Evolutionary conservation across 192 early-diverging fungal genomes (phyloP), one percentile per base, ranked within the genome.

Genomic region (Coemansia sp.): DNA sequence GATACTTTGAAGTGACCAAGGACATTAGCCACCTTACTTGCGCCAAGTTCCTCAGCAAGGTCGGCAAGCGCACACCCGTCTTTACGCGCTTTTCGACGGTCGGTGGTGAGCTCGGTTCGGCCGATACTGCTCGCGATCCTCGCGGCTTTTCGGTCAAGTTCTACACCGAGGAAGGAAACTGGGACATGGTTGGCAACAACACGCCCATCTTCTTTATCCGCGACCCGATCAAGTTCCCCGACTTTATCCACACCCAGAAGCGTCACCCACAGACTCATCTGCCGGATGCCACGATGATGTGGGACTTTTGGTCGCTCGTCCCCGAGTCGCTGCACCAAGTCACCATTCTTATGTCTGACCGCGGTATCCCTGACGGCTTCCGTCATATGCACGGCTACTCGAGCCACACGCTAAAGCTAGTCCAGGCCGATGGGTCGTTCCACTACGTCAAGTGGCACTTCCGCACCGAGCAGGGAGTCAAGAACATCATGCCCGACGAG

Each of bases 151-250:
- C 92, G 22, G 74, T 92, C 77, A 93, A 93, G 87, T 92, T 93
- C 85, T 95, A 93, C 82, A 95, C 93, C 29, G 92, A 93, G 73
- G 93, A 95, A 75, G 89, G 90, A 70, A 94, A 90, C 85, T 94
- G 89, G 90, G 92, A 94, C 75, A 89, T 93, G 87, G 93, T 94
- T 31, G 92, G 92, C 69, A 92, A 93, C 87, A 93, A 93, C 87
- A 93, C 88, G 40, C 93, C 93, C 13, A 87, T 92, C 62, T 94
- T 94, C 84, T 93, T 92, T 74, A 88, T 94, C 73, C 89, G 90
- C 50, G 92, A 93, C 76, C 88, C 90, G 15, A 68, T 89, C 72
- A 91, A 92, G 83, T 94, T 91, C 86, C 93, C 93, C 29, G 92
- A 92, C 75, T 89, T 93, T 77, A 91, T 95, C 68, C 91, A 93